Evolutionary conservation across 2,329 filamentous ascomycete species (phyloP), one percentile per base, ranked within the genome.

Genomic region (Talaromyces piceae): DNA sequence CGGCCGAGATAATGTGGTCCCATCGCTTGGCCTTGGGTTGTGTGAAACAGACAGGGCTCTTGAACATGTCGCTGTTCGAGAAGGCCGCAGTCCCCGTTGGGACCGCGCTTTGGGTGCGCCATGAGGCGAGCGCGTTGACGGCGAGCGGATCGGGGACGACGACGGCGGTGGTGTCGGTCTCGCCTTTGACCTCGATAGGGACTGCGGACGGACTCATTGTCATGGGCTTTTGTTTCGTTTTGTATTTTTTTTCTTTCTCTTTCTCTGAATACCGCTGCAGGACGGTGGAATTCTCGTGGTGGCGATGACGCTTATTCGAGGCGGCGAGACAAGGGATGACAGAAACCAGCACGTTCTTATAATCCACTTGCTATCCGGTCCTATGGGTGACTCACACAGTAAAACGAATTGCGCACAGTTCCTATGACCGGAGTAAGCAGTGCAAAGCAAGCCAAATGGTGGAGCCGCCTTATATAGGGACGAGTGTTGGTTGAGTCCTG

Each of bases 51-150:
- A 60, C 62, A 50, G 81, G 77, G 48, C 82, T 82, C 71, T 93
- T 93, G 71, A 94, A 96, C 75, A 87, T 83, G 61, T 91, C 86
- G 67, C 87, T 88, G 67, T 85, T 84, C 2, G 86, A 84, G 47
- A 80, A 78, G 8, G 89, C 87, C 27, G 91, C 91, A 44, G 88
- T 80, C 31, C 86, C 86, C 16, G 84, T 87, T 56, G 87, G 76
- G 33, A 93, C 75, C 61, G 81, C 83, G 3, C 85, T 86, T n/a
- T 86, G 87, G 55, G 78, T 79, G 45, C 91, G 80, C 58, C 86
- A 77, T 33, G 80, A 81, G 49, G 79, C 68, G 51, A 95, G 82
- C 54, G 81, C 81, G 59, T 83, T 78, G 63, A 88, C 68, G 41
- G 82, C 83, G 61, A 89, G 73, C 45, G 70, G 68, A 53, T 68